These are phyloP conservation scores for Picocystis sp. DNA, from an alignment of 163 green algal species.

Conservation along the genomic window DNA sequence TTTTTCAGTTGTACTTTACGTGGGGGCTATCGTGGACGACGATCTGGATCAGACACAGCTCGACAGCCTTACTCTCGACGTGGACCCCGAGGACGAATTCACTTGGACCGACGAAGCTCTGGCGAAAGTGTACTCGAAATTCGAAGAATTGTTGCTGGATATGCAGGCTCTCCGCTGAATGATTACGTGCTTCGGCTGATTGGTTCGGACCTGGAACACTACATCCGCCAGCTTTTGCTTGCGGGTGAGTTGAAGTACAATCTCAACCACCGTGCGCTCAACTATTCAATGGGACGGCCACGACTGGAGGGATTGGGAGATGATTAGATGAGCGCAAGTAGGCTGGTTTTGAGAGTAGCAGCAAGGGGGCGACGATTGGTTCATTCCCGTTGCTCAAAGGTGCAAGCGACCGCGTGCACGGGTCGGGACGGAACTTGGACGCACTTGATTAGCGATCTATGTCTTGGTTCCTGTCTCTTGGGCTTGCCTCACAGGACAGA, in stretches of 20 bases:
- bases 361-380: too few species aligned
- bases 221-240: slow-evolving; percentile 18
- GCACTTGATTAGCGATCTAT: too few species aligned
- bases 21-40: slow-evolving; percentile 19
- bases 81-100: slow-evolving; percentile 25
- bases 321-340: too few species aligned
- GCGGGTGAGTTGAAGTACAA: slow-evolving; percentile 26
- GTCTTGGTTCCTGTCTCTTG: too few species aligned
- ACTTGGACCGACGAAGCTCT: slow-evolving; percentile 14
- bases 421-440: too few species aligned
- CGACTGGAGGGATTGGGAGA: too few species aligned
- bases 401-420: too few species aligned
- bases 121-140: slow-evolving; percentile 21
- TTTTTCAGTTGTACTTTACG: slow-evolving; percentile 11
- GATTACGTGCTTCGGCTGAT: slow-evolving; percentile 25
- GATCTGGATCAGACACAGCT: slow-evolving; percentile 22
- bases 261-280: slow-evolving; percentile 18
- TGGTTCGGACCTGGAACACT: slow-evolving; percentile 24
- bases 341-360: too few species aligned
- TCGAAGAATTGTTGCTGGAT: slow-evolving; percentile 22
- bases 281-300: slow-evolving; percentile 20
- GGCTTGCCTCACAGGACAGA: too few species aligned
- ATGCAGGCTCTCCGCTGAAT: slow-evolving; percentile 17
- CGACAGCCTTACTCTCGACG: slow-evolving; percentile 21
- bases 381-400: too few species aligned